These are phyloP conservation scores for Mediolabrus comicus DNA, from an alignment of 108 stramenopile species.

Conservation along the genomic window DNA sequence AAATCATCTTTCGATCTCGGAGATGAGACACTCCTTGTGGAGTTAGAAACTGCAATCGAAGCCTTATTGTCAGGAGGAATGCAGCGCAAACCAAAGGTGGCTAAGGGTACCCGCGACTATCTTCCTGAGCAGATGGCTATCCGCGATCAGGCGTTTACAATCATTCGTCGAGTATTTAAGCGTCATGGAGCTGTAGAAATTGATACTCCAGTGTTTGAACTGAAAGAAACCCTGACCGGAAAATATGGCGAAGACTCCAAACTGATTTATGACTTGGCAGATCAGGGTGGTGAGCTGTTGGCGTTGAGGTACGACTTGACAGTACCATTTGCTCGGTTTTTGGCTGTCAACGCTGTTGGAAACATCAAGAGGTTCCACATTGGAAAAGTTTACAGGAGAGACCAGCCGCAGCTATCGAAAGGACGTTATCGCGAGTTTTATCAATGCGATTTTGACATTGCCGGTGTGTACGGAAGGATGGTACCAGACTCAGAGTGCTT, in stretches of 20 bases:
- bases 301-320: constrained; percentile 89
- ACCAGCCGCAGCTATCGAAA: constrained; percentile 75
- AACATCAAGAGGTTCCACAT: constrained; percentile 93
- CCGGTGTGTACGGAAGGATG: constrained; percentile 74
- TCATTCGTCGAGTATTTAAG: constrained; percentile 87
- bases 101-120: constrained; percentile 83
- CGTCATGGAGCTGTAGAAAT: constrained; percentile 92
- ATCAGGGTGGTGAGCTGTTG: constrained; percentile 87
- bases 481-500: constrained; percentile 89
- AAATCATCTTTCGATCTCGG: constrained; percentile 17
- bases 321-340: constrained; percentile 91
- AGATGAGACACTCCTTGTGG: constrained; percentile 10
- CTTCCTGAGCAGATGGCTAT: constrained; percentile 87
- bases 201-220: constrained; percentile 93
- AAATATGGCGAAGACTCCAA: constrained; percentile 93
- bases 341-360: constrained; percentile 83
- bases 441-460: constrained; percentile 94
- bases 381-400: constrained; percentile 88
- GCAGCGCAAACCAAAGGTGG: constrained; percentile 76
- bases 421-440: constrained; percentile 94
- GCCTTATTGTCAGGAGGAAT: constrained; percentile 51
- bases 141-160: constrained; percentile 78
- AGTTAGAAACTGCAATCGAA: constrained; percentile 38
- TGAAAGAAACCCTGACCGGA: constrained; percentile 89
- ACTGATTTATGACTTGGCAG: constrained; percentile 91